phyloP scores from a whole-genome alignment of 1,139 yeast species.

The Yamadazyma triangularis region DNA sequence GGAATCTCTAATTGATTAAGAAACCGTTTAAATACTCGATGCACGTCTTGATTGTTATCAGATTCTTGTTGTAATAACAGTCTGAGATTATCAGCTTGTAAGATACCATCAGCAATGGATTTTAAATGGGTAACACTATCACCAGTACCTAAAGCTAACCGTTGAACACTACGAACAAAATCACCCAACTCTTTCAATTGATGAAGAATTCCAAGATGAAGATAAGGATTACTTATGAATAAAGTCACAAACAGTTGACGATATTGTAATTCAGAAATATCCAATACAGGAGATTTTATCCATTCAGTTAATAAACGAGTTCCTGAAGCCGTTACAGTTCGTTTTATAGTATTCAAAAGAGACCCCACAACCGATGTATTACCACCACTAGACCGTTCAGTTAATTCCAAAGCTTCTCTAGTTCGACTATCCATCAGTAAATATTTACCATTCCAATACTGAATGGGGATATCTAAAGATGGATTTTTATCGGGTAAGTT shows the following conservation, averaged over 20 bases:
- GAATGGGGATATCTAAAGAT: conserved; percentile 32
- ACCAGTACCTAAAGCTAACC: conserved; percentile 33
- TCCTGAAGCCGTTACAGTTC: conserved; percentile 81
- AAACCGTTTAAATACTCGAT: conserved; percentile 14
- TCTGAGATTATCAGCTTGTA: conserved; percentile 19
- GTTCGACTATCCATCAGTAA: conserved; percentile 85
- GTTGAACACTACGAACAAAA: conserved; percentile 34
- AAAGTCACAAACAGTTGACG: conserved; percentile 63
- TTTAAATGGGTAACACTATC: conserved; percentile 28
- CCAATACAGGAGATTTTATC: conserved; percentile 77
- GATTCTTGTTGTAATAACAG: conserved; percentile 14
- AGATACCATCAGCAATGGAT: conserved; percentile 31
- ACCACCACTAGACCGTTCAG: conserved; percentile 40
- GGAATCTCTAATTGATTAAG: conserved; percentile 27
- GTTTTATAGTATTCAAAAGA: conserved; percentile 57
- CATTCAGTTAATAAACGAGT: conserved; percentile 72
- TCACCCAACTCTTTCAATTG: conserved; percentile 31
- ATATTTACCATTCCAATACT: conserved; percentile 40
- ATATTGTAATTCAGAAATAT: conserved; percentile 46
- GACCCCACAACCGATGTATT: conserved; percentile 64
- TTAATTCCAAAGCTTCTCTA: conserved; percentile 73
- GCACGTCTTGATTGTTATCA: conserved; percentile 2
- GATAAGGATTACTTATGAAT: conserved; percentile 35
- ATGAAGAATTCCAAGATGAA: conserved; percentile 10
- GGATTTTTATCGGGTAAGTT: conserved; percentile 40